A percentile compares a stretch with the other conserved stretches of the same genome.
Conservation (phyloP, 2,329 filamentous ascomycete genomes). For the Aspergillus sp. region DNA sequence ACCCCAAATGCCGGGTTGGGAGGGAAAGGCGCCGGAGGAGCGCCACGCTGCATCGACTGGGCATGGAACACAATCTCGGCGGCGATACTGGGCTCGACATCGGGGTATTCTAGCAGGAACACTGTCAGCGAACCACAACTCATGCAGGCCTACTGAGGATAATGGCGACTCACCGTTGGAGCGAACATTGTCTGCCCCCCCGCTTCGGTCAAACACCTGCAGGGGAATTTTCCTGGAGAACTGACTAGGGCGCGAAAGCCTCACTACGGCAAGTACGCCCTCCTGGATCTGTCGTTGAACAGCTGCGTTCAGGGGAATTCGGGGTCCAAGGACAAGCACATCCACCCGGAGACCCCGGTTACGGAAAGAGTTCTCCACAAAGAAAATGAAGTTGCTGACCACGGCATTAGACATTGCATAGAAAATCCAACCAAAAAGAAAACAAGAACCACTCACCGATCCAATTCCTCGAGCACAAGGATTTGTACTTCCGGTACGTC, state of each 20-base stretch:
- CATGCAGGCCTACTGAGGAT: not conserved
- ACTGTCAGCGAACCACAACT: constrained; percentile 15
- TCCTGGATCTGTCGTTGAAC: constrained; percentile 83
- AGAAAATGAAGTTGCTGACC: constrained; percentile 72
- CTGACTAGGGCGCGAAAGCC: constrained; percentile 71
- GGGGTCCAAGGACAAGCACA: constrained; percentile 75
- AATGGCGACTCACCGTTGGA: constrained; percentile 63
- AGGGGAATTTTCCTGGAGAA: constrained; percentile 72
- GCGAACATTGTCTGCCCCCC: constrained; percentile 71
- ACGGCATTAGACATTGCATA: constrained; percentile 18
- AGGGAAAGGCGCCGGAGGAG: constrained; percentile 37
- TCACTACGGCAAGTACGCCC: constrained; percentile 81
- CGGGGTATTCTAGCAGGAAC: constrained; percentile 68
- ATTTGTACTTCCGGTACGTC: constrained; percentile 90
- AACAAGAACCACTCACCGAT: constrained; percentile 45
- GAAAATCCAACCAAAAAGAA: not conserved
- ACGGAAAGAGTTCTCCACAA: constrained; percentile 76
- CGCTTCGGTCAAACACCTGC: constrained; percentile 80
- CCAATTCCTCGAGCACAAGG: constrained; percentile 75
- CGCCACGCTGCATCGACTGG: constrained; percentile 39
- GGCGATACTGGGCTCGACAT: constrained; percentile 75
- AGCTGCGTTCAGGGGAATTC: constrained; percentile 75
- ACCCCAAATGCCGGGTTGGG: constrained; percentile 40
- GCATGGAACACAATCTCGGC: constrained; percentile 76
- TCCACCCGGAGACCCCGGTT: constrained; percentile 72